Evolutionary conservation across 1,284 basidiomycete genomes (phyloP).

Genomic region (Naganishia albida): DNA sequence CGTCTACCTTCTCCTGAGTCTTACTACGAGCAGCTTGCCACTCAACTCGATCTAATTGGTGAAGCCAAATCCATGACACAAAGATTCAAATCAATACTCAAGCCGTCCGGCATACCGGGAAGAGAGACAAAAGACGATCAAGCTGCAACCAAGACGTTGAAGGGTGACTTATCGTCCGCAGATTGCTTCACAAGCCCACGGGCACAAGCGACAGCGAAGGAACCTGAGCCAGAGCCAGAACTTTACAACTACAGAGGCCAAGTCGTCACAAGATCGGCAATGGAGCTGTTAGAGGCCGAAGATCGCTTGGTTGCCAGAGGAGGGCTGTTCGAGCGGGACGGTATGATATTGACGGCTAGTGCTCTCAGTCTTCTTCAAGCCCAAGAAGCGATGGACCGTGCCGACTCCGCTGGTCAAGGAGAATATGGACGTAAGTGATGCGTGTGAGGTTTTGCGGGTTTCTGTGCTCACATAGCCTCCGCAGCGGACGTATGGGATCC

Average conservation of each 20-base stretch:
- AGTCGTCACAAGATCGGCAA: slow-evolving; percentile 32
- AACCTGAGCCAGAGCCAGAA: slow-evolving; percentile 2
- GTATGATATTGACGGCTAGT: slow-evolving; percentile 33
- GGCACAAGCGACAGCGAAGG: not conserved
- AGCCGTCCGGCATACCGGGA: not conserved
- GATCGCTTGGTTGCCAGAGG: slow-evolving; percentile 26
- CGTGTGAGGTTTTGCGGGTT: not conserved
- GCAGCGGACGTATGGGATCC: slow-evolving; percentile 4
- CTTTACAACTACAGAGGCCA: slow-evolving; percentile 32
- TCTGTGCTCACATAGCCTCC: not conserved
- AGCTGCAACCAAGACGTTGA: not conserved
- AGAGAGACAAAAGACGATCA: not conserved
- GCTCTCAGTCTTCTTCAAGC: slow-evolving; percentile 32
- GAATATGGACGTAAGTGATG: slow-evolving; percentile 33
- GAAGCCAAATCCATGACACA: not conserved
- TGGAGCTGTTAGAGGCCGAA: slow-evolving; percentile 33
- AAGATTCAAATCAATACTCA: slow-evolving; percentile 2
- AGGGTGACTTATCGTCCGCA: slow-evolving; percentile 1
- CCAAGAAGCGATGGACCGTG: slow-evolving; percentile 31
- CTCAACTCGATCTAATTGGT: not conserved
- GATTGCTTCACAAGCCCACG: not conserved
- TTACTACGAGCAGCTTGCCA: not conserved
- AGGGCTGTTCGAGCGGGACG: slow-evolving; percentile 33
- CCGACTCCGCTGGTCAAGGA: slow-evolving; percentile 33
- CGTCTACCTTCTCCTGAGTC: not conserved